phyloP scores from a whole-genome alignment of 192 early-diverging fungal species.

The Backusella australiensis region DNA sequence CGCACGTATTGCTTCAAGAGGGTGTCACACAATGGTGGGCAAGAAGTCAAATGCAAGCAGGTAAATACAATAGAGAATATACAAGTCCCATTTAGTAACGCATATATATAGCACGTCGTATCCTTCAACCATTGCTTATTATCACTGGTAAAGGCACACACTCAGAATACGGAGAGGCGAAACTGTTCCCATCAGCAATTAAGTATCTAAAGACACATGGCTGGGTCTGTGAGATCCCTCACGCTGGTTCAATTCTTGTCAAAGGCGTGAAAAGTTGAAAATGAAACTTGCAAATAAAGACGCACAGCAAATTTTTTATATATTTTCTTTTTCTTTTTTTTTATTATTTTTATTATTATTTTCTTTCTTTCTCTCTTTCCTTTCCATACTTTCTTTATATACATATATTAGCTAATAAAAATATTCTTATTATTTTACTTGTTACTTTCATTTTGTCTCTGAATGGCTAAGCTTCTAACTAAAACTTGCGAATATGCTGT shows the following conservation, averaged over 20 bases:
- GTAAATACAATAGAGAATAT: neutral
- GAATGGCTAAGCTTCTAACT: slow-evolving; percentile 31
- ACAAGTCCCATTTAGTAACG: no score
- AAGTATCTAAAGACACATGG: slow-evolving; percentile 46
- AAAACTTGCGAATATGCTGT: slow-evolving; percentile 29
- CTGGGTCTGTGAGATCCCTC: slow-evolving; percentile 52
- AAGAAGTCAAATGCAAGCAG: slow-evolving; percentile 38
- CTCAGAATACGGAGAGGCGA: slow-evolving; percentile 54
- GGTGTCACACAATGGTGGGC: slow-evolving; percentile 59
- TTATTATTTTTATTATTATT: neutral
- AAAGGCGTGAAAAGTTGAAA: slow-evolving; percentile 33
- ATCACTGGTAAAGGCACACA: slow-evolving; percentile 68
- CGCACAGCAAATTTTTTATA: neutral
- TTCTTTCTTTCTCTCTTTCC: neutral
- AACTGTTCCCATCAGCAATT: slow-evolving; percentile 51
- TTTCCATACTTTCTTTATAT: neutral
- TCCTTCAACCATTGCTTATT: slow-evolving; percentile 52
- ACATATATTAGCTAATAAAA: neutral
- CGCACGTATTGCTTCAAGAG: slow-evolving; percentile 55
- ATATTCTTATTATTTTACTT: neutral
- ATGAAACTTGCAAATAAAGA: neutral
- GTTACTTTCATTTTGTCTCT: neutral
- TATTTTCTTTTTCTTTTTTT: neutral
- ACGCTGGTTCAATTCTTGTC: slow-evolving; percentile 55
- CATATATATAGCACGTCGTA: slow-evolving; percentile 16